Evolutionary conservation across 208 protist genomes (phyloP).

Genomic region (Crithidia brevicula): DNA sequence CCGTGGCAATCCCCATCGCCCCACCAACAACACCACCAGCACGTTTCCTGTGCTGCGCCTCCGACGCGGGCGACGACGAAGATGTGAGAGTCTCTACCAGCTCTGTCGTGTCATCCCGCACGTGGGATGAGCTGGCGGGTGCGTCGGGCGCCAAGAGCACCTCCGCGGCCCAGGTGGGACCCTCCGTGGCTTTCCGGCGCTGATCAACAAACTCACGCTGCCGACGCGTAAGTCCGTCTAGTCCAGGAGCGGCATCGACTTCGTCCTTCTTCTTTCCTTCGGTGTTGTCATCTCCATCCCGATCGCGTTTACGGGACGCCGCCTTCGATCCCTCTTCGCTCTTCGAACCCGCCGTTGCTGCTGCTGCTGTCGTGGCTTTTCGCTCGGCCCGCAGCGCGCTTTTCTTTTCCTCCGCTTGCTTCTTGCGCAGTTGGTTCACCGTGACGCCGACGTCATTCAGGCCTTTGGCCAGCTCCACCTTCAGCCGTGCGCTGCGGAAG

Average conservation of each 20-base stretch:
- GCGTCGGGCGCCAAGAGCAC: constrained; percentile 52
- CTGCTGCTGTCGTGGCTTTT: constrained; percentile 12
- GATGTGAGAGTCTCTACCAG: neutral
- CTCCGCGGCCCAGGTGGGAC: constrained; percentile 76
- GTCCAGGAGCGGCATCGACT: neutral
- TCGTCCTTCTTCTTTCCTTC: constrained; percentile 6
- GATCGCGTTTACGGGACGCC: constrained; percentile 1
- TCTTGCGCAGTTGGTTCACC: constrained; percentile 51
- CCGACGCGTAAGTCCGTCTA: constrained; percentile 18
- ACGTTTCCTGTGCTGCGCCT: neutral
- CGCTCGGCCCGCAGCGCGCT: constrained; percentile 2
- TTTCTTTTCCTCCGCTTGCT: constrained; percentile 26
- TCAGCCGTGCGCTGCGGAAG: constrained; percentile 94
- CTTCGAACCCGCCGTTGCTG: constrained; percentile 4
- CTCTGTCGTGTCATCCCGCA: neutral
- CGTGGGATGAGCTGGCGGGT: neutral
- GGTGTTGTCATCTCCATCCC: constrained; percentile 3
- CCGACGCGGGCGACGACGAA: neutral
- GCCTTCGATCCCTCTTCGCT: neutral
- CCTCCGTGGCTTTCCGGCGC: constrained; percentile 55
- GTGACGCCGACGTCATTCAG: constrained; percentile 70
- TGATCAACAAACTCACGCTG: constrained; percentile 74
- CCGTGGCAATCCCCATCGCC: neutral
- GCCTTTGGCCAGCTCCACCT: constrained; percentile 81
- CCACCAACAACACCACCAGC: neutral